Percentiles rank a stretch among this genome's conserved stretches.
Conservation (phyloP, 2,329 filamentous ascomycete genomes). For the Fusarium goolgardi region DNA sequence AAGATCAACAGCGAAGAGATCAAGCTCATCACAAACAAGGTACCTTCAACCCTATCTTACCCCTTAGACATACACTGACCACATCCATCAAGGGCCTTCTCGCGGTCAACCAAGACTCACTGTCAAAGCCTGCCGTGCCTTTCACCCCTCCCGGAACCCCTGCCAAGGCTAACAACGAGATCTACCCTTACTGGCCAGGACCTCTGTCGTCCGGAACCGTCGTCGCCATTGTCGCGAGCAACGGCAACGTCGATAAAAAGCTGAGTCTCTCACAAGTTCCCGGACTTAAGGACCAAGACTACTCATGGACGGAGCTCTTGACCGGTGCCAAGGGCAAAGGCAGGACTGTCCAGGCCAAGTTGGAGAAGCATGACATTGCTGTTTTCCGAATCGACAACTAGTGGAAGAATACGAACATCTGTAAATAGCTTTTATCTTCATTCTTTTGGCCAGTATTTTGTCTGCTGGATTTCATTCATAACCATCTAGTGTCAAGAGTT, state of each 20-base stretch:
- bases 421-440: background rate
- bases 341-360: conserved; percentile 17
- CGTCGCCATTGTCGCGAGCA: conserved; percentile 24
- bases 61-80: background rate
- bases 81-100: conserved; percentile 8
- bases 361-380: conserved; percentile 21
- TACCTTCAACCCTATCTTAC: fast-evolving
- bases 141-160: conserved; percentile 23
- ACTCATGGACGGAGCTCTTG: conserved; percentile 25
- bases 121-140: conserved; percentile 28
- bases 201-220: conserved; percentile 25
- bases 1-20: conserved; percentile 13
- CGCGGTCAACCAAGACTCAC: conserved; percentile 22
- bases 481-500: background rate
- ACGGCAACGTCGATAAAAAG: conserved; percentile 11
- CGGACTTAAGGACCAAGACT: conserved; percentile 18
- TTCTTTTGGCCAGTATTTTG: background rate
- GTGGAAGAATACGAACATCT: background rate
- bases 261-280: conserved; percentile 27
- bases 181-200: conserved; percentile 30
- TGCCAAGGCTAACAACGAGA: conserved; percentile 15
- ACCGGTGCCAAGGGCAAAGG: conserved; percentile 26
- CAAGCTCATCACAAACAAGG: conserved; percentile 30
- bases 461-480: background rate
- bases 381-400: conserved; percentile 24